These are phyloP conservation scores for Candida sanyiensis DNA, from an alignment of 805 yeast genomes.

Conservation along the genomic window DNA sequence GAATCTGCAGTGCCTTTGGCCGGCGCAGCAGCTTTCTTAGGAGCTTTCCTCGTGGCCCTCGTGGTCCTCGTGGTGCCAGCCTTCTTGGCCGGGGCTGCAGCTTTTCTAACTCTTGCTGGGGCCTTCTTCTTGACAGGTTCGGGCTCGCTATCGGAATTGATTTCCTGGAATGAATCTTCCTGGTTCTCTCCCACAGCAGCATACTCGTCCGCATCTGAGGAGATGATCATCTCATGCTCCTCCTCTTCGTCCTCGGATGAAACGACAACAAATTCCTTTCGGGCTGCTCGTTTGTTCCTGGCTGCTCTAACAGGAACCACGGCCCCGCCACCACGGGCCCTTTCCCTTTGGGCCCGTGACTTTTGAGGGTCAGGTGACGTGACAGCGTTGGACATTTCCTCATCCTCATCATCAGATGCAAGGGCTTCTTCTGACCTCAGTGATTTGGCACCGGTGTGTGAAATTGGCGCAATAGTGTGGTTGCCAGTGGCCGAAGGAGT, in stretches of 20 bases:
- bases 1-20: constrained; percentile 3
- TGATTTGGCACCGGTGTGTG: neutral
- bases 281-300: constrained; percentile 1
- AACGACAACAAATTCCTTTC: constrained; percentile 8
- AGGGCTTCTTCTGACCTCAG: neutral
- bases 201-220: neutral
- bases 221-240: neutral
- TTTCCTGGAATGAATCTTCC: constrained; percentile 8
- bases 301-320: neutral
- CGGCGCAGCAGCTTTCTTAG: neutral
- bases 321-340: neutral
- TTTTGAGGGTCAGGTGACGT: neutral
- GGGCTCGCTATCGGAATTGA: constrained; percentile 9
- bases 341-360: neutral
- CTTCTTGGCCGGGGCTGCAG: neutral
- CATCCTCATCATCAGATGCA: constrained; percentile 1
- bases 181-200: neutral
- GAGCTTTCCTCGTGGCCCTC: neutral
- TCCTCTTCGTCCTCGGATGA: constrained; percentile 7
- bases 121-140: constrained; percentile 2
- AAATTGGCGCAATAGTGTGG: neutral
- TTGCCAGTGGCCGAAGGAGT: neutral
- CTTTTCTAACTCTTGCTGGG: neutral
- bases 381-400: neutral
- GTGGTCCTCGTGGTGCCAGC: neutral